Base-by-base conservation (phyloP, 768 basidiomycete species). In the Kwoniella botswanensis region DNA sequence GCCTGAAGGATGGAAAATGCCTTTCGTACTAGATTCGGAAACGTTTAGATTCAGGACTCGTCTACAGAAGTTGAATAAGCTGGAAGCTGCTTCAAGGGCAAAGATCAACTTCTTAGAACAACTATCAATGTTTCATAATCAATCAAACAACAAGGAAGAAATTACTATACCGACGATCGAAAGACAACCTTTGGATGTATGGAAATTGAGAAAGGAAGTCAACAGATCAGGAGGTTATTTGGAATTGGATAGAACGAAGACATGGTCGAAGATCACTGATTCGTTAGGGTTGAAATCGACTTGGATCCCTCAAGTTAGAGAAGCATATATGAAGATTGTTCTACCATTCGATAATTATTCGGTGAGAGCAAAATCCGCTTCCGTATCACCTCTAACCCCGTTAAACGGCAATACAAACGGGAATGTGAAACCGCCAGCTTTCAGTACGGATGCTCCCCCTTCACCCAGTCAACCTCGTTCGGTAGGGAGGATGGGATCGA, bases 101-200 rank as follows among this genome's bases (percentile, higher is more conserved):
- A 97, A 95, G 85, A 86, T 98, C 83, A 98, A 97, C 86, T 98
- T 97, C 85, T 85, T 98, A 75, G 96, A 98, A 83, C 94, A 97
- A 84, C 88, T 99, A 60, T 95, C 95, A 84, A 91, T 93, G 76
- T 99, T 92, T 84, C 97, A 98, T 85, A 91, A 92, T 77, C 95
- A 98, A 83, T 59, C 94, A 95, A 85, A 93, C 93, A 50, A 50
- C 59, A 93, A 94, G 82, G 87, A 90, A 71, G 90, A 92, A 74
- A 90, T 98, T 26, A 90, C 90, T n/a, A 91, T 98, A 43, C 97
- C 97, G 68, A 92, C 91, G 42, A 93, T 99, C 82, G 94, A 94
- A 83, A 90, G 93, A 84, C 92, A 93, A 80, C 88, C 93, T 1
- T 86, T 99, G 63, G 97, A 99, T 86, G 86, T 99, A 18, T 98